phyloP scores from a whole-genome alignment of 352 stramenopile genomes.

The Globisporangium ultimum region DNA sequence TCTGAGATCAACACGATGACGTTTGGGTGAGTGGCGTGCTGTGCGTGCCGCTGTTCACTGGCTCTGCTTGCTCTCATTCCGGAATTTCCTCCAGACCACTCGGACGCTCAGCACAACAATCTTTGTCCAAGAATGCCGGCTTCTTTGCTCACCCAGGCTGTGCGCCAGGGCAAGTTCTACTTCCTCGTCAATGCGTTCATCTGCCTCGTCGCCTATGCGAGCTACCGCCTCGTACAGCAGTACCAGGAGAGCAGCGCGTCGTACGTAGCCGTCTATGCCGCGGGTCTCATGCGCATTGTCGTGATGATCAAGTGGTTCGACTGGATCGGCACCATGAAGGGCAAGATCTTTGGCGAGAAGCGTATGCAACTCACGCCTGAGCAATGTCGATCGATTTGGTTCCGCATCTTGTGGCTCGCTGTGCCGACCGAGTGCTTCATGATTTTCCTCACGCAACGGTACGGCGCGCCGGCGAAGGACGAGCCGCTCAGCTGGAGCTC shows the following conservation, averaged over 20 bases:
- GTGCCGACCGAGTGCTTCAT: slow-evolving; percentile 69
- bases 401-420: slow-evolving; percentile 60
- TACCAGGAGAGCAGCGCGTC: slow-evolving; percentile 4
- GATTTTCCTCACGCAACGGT: slow-evolving; percentile 39
- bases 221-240: slow-evolving; percentile 21
- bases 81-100: no score
- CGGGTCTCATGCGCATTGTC: slow-evolving; percentile 51
- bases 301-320: slow-evolving; percentile 74
- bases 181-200: slow-evolving; percentile 84
- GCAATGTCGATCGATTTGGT: slow-evolving; percentile 49
- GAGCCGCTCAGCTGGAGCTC: background rate
- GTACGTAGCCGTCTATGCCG: slow-evolving; percentile 33
- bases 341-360: slow-evolving; percentile 62
- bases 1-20: no score
- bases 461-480: background rate
- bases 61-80: no score
- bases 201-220: slow-evolving; percentile 40
- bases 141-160: slow-evolving; percentile 13
- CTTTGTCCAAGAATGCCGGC: no score
- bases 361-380: slow-evolving; percentile 36
- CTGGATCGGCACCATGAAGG: slow-evolving; percentile 73
- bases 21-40: no score
- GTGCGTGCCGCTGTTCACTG: no score
- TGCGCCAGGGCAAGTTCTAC: slow-evolving; percentile 77
- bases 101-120: no score